Evolutionary conservation across 768 basidiomycete genomes (phyloP).

Genomic region (Termitomyces sp.): DNA sequence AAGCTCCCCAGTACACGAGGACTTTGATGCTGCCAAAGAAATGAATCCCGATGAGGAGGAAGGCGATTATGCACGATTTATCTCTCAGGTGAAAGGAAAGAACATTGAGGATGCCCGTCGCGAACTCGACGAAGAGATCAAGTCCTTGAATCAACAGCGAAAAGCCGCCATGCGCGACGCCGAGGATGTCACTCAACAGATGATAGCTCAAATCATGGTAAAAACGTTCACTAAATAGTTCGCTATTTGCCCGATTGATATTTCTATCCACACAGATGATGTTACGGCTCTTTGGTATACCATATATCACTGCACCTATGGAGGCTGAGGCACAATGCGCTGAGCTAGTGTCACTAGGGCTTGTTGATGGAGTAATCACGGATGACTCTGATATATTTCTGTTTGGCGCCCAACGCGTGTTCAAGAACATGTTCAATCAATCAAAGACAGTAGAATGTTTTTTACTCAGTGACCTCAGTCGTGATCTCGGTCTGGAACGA

Average conservation of each 20-base stretch:
- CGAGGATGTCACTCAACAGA: constrained; percentile 92
- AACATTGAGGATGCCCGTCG: constrained; percentile 74
- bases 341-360: constrained; percentile 72
- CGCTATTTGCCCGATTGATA: background rate
- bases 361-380: constrained; percentile 97
- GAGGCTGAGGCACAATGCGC: constrained; percentile 99
- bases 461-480: constrained; percentile 71
- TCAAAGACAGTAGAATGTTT: constrained; percentile 98
- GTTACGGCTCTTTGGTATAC: constrained; percentile 92
- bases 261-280: constrained; percentile 55
- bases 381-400: constrained; percentile 99
- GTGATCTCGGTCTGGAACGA: constrained; percentile 84
- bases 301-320: constrained; percentile 98
- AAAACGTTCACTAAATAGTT: background rate
- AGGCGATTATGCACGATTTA: constrained; percentile 86
- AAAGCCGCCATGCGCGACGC: constrained; percentile 91
- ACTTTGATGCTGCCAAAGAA: constrained; percentile 84
- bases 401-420: constrained; percentile 92
- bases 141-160: constrained; percentile 70
- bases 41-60: constrained; percentile 77
- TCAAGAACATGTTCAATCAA: constrained; percentile 99
- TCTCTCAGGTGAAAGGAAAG: constrained; percentile 86
- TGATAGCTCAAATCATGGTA: constrained; percentile 83
- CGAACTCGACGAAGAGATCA: constrained; percentile 93
- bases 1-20: constrained; percentile 26